These are phyloP conservation scores for Saturnispora sanitii DNA, from an alignment of 805 yeast genomes.

Conservation along the genomic window DNA sequence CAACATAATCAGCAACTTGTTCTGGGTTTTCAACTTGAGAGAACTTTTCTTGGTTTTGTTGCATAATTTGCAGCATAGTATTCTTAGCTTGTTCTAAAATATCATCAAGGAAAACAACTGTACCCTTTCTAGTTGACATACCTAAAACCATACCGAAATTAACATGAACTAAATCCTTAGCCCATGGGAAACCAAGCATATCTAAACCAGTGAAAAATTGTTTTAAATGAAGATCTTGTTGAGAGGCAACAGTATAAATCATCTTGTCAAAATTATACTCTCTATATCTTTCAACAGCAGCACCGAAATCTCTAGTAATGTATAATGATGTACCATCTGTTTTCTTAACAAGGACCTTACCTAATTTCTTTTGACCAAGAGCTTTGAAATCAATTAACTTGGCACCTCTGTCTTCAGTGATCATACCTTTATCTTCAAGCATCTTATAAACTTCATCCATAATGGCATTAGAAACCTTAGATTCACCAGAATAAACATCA, in stretches of 20 bases:
- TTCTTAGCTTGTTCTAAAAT: constrained; percentile 89
- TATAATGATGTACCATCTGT: constrained; percentile 93
- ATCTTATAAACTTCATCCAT: constrained; percentile 57
- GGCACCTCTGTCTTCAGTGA: constrained; percentile 88
- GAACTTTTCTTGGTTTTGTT: constrained; percentile 80
- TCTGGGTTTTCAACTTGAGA: constrained; percentile 92
- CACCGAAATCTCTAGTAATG: constrained; percentile 93
- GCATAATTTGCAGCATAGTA: constrained; percentile 94
- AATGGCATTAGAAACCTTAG: constrained; percentile 70
- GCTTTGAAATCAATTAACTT: constrained; percentile 73
- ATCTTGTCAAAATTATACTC: constrained; percentile 83
- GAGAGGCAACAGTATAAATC: constrained; percentile 93
- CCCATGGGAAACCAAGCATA: constrained; percentile 86
- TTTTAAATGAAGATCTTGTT: constrained; percentile 89
- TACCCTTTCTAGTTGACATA: constrained; percentile 97
- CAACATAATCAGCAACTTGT: constrained; percentile 87
- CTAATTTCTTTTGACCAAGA: constrained; percentile 76
- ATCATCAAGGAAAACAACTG: constrained; percentile 93
- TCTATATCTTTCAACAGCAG: constrained; percentile 84
- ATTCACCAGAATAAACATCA: constrained; percentile 91
- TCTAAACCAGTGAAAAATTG: constrained; percentile 92
- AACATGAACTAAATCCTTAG: constrained; percentile 62
- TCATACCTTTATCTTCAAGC: constrained; percentile 58
- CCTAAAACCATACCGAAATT: constrained; percentile 98
- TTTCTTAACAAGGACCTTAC: constrained; percentile 86